Percentiles rank a stretch among this genome's conserved stretches.
Evolutionary conservation across 225 moss, liverwort and hornwort genomes (phyloP).

Genomic region (Pleurozium schreberi): DNA sequence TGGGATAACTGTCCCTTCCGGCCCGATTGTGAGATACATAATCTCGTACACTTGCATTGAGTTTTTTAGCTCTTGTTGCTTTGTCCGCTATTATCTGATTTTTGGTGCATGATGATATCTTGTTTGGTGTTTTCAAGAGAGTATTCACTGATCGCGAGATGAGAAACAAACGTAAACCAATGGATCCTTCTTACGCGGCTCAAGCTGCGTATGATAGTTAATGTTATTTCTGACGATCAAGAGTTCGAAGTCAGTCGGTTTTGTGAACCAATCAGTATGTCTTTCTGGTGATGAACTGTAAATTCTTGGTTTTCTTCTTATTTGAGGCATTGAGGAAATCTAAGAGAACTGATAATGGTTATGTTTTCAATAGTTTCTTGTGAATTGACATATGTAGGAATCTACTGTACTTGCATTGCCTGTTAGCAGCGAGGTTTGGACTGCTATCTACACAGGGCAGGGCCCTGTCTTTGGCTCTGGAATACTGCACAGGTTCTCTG

Average conservation of each 20-base stretch:
- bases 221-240: background rate
- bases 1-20: background rate
- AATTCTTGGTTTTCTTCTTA: background rate
- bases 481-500: constrained; percentile 19
- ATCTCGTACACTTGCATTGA: background rate
- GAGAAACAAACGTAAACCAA: background rate
- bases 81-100: no score
- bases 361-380: accelerated
- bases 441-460: background rate
- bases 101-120: no score
- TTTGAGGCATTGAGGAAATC: background rate
- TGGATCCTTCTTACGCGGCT: background rate
- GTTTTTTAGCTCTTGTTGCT: no score
- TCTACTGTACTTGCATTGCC: no score
- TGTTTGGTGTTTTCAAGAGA: no score
- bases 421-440: background rate
- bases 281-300: background rate
- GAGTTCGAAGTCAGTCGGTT: background rate
- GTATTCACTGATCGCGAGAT: background rate
- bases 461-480: background rate
- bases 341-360: background rate
- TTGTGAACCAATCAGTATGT: background rate
- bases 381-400: no score
- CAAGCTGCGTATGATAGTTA: background rate
- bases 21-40: background rate